A percentile compares a stretch with the other conserved stretches of the same genome.
These are phyloP conservation scores for Fusarium torulosum DNA, from an alignment of 2,329 filamentous ascomycete species.

Conservation along the genomic window DNA sequence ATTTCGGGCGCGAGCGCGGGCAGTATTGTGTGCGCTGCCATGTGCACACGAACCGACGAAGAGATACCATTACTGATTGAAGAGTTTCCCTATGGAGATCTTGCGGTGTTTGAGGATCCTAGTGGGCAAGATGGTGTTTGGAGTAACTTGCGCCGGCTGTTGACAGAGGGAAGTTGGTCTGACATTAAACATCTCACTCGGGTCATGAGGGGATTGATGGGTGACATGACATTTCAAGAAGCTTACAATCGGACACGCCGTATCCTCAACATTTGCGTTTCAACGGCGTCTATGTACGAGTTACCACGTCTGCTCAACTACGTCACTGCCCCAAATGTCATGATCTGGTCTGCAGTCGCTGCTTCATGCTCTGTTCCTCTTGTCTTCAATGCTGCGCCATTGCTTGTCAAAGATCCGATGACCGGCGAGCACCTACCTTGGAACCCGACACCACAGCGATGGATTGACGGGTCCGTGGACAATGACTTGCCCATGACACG, in stretches of 20 bases:
- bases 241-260: slow-evolving; percentile 94
- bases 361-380: slow-evolving; percentile 94
- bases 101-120: slow-evolving; percentile 81
- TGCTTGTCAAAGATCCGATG: slow-evolving; percentile 86
- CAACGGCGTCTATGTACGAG: slow-evolving; percentile 87
- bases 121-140: slow-evolving; percentile 71
- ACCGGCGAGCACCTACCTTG: slow-evolving; percentile 84
- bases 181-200: slow-evolving; percentile 84
- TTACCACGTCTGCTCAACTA: slow-evolving; percentile 91
- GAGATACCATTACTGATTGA: slow-evolving; percentile 78
- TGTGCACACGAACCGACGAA: slow-evolving; percentile 82
- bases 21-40: slow-evolving; percentile 84
- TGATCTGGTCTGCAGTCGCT: slow-evolving; percentile 97
- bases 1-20: slow-evolving; percentile 90
- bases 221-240: slow-evolving; percentile 94
- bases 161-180: slow-evolving; percentile 87
- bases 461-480: slow-evolving; percentile 95
- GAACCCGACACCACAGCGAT: slow-evolving; percentile 87
- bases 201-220: slow-evolving; percentile 84
- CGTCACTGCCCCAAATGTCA: slow-evolving; percentile 90
- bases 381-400: slow-evolving; percentile 81
- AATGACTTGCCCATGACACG: slow-evolving; percentile 93
- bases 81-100: slow-evolving; percentile 81
- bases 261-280: slow-evolving; percentile 94
- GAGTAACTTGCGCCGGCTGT: slow-evolving; percentile 76